Evolutionary conservation across 192 early-diverging fungal species (phyloP).

Genomic region (Funneliformis mosseae): DNA sequence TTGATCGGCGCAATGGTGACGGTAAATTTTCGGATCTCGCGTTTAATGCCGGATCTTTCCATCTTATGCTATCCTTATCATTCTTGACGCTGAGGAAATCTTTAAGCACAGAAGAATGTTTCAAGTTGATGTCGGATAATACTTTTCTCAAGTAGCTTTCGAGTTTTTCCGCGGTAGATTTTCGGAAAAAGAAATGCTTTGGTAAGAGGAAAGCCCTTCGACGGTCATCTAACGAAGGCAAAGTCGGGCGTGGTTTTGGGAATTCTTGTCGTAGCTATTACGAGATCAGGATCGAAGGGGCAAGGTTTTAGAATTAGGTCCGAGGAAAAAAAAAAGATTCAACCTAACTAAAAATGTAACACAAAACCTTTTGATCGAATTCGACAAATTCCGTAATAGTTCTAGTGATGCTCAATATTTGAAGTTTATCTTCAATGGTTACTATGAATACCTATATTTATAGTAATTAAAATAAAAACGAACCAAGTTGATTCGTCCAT

Average conservation of each 20-base stretch:
- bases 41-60: slow-evolving; percentile 40
- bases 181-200: slow-evolving; percentile 44
- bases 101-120: slow-evolving; percentile 44
- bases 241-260: slow-evolving; percentile 46
- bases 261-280: slow-evolving; percentile 41
- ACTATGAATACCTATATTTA: slow-evolving; percentile 45
- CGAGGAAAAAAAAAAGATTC: too few relatives aligned
- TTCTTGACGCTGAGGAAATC: slow-evolving; percentile 53
- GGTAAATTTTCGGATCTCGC: slow-evolving; percentile 6
- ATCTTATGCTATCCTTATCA: slow-evolving; percentile 49
- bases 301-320: too few relatives aligned
- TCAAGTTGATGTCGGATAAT: slow-evolving; percentile 40
- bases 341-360: background rate
- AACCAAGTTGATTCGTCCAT: background rate
- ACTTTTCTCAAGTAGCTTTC: slow-evolving; percentile 52
- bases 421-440: slow-evolving; percentile 40
- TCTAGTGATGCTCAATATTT: slow-evolving; percentile 44
- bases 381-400: slow-evolving; percentile 55
- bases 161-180: slow-evolving; percentile 52
- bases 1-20: background rate
- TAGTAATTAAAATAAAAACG: slow-evolving; percentile 22
- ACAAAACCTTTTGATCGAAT: slow-evolving; percentile 51
- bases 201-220: slow-evolving; percentile 43
- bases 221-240: slow-evolving; percentile 43
- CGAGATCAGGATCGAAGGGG: background rate